Evolutionary conservation across 176 grass and related monocot genomes (phyloP).

Genomic region (Thinopyrum elongatum): DNA sequence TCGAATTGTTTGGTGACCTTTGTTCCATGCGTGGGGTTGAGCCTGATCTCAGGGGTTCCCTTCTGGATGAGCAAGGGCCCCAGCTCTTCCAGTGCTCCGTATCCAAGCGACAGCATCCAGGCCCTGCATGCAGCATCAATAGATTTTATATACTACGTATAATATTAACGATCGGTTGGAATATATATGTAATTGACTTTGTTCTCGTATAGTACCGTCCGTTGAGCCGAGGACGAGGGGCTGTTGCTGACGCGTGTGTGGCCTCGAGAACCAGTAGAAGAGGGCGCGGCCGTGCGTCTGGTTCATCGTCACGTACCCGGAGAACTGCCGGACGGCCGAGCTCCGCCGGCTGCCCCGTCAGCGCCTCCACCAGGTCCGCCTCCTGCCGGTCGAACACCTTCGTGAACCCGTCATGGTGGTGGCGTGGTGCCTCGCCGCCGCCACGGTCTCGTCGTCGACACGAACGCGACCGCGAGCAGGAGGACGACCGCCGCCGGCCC

Average conservation of each 20-base stretch:
- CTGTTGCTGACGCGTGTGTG: slow-evolving; percentile 32
- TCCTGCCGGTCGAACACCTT: slow-evolving; percentile 45
- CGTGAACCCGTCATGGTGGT: neutral
- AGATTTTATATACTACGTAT: too few relatives aligned
- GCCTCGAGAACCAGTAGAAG: slow-evolving; percentile 96
- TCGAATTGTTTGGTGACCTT: neutral
- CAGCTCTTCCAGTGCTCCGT: slow-evolving; percentile 10
- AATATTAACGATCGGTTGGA: too few relatives aligned
- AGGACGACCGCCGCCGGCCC: neutral
- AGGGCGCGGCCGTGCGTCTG: slow-evolving; percentile 67
- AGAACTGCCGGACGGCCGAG: slow-evolving; percentile 59
- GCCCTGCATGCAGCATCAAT: neutral
- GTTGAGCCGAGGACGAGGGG: slow-evolving; percentile 44
- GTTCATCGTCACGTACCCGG: slow-evolving; percentile 82
- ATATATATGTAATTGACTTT: too few relatives aligned
- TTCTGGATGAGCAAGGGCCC: neutral
- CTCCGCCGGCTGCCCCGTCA: slow-evolving; percentile 58
- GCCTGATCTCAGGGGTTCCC: slow-evolving; percentile 10
- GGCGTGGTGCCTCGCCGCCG: neutral
- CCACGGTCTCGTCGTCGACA: neutral
- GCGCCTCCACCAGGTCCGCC: slow-evolving; percentile 43
- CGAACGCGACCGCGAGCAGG: neutral
- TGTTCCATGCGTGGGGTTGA: slow-evolving; percentile 12
- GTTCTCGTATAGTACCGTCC: neutral
- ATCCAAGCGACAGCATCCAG: slow-evolving; percentile 15